Percentiles rank a stretch among this genome's conserved stretches.
phyloP scores from a whole-genome alignment of 441 rosid genomes.

The Adansonia grandidieri region DNA sequence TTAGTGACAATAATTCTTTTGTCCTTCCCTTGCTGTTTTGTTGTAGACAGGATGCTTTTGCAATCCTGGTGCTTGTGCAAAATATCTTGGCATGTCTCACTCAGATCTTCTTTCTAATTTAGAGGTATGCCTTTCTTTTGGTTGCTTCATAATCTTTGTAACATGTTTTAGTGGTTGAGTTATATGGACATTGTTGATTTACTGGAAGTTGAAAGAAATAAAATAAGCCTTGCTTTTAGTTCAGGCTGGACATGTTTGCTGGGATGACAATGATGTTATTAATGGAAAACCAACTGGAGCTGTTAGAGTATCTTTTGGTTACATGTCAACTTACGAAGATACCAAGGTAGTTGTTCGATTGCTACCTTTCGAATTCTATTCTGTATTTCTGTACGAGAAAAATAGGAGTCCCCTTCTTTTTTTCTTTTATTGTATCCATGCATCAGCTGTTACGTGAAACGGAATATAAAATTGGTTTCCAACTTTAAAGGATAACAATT shows the following conservation, averaged over 20 bases:
- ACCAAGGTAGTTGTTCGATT: slow-evolving; percentile 56
- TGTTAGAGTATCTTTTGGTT: slow-evolving; percentile 88
- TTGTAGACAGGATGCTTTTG: slow-evolving; percentile 99
- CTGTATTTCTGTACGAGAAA: slow-evolving; percentile 8
- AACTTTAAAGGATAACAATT: background rate
- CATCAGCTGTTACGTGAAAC: background rate
- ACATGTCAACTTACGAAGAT: slow-evolving; percentile 96
- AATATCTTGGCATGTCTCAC: slow-evolving; percentile 89
- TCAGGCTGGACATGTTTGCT: slow-evolving; percentile 95
- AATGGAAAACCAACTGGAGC: slow-evolving; percentile 94
- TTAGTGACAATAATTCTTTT: slow-evolving; percentile 31
- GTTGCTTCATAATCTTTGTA: slow-evolving; percentile 9
- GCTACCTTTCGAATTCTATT: background rate
- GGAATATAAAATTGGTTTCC: background rate
- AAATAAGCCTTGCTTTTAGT: slow-evolving; percentile 22
- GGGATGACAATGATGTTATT: slow-evolving; percentile 93
- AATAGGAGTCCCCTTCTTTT: background rate
- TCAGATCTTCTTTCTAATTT: slow-evolving; percentile 78
- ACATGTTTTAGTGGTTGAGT: slow-evolving; percentile 8
- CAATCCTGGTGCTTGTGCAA: slow-evolving; percentile 99
- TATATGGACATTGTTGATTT: slow-evolving; percentile 13
- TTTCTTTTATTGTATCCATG: background rate
- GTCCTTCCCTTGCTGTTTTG: slow-evolving; percentile 31
- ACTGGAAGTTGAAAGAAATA: slow-evolving; percentile 23
- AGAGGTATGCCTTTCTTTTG: slow-evolving; percentile 60